These are phyloP conservation scores for Backusella parvicylindrica DNA, from an alignment of 192 early-diverging fungal species.

Conservation along the genomic window DNA sequence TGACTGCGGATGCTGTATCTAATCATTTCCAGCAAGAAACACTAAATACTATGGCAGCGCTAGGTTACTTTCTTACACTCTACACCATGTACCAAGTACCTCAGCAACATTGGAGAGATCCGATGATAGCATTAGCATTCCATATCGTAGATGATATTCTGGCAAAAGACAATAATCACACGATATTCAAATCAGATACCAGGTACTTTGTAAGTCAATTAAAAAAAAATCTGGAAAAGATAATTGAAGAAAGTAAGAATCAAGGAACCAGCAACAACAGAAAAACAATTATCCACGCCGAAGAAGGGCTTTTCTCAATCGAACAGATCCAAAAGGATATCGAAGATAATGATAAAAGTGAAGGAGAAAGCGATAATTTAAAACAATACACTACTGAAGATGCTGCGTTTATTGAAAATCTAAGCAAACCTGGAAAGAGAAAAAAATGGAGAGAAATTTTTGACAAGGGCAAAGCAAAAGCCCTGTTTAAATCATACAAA, in stretches of 20 bases:
- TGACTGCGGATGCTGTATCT: constrained; percentile 8
- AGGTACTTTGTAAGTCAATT: neutral
- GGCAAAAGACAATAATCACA: constrained; percentile 6
- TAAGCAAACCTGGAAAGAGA: neutral
- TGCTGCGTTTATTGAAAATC: neutral
- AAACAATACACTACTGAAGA: neutral
- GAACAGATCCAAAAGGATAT: constrained; percentile 1
- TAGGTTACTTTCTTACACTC: neutral
- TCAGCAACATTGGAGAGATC: constrained; percentile 3
- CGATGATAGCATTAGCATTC: neutral
- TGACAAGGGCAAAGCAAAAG: constrained; percentile 9
- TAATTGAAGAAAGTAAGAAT: constrained; percentile 6
- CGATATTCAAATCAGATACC: constrained; percentile 1
- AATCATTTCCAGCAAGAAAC: constrained; percentile 9
- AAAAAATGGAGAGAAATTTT: constrained; percentile 11
- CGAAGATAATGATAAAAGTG: neutral
- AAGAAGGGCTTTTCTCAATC: neutral
- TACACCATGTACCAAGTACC: constrained; percentile 3
- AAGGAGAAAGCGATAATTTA: neutral
- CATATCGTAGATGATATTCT: neutral
- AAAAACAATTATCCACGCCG: neutral
- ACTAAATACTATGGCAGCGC: constrained; percentile 8
- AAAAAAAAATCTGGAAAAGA: constrained; percentile 7
- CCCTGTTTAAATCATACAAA: constrained; percentile 2
- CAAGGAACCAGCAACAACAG: neutral